These are phyloP conservation scores for Pterula multifida DNA, from an alignment of 1,284 basidiomycete genomes.

Conservation along the genomic window DNA sequence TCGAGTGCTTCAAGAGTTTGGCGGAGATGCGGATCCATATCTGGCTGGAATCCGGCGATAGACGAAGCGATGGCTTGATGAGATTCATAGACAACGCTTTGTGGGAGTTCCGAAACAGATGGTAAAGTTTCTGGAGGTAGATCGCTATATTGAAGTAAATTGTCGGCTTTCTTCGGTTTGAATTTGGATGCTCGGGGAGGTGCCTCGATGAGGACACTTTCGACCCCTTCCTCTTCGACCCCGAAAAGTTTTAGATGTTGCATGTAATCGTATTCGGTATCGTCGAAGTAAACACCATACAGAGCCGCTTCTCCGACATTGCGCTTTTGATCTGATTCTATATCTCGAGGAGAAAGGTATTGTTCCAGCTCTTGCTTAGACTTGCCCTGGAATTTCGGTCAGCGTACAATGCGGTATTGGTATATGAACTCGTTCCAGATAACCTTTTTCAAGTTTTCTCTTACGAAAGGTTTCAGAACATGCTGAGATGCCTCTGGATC, in stretches of 20 bases:
- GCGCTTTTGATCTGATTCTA: constrained; percentile 31
- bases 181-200: constrained; percentile 28
- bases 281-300: constrained; percentile 94
- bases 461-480: constrained; percentile 77
- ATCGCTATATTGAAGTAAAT: constrained; percentile 28
- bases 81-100: constrained; percentile 47
- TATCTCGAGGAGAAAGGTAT: constrained; percentile 45
- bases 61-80: constrained; percentile 71
- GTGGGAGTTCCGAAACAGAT: constrained; percentile 61
- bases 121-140: constrained; percentile 68
- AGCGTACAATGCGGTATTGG: constrained; percentile 5
- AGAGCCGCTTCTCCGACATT: constrained; percentile 79
- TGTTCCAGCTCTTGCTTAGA: constrained; percentile 64
- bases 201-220: constrained; percentile 67
- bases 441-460: constrained; percentile 64
- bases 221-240: constrained; percentile 61
- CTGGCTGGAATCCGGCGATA: constrained; percentile 84
- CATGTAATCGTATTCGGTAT: constrained; percentile 99
- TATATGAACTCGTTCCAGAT: constrained; percentile 10
- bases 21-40: constrained; percentile 93
- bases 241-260: constrained; percentile 83
- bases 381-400: constrained; percentile 62
- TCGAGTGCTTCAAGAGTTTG: constrained; percentile 93
- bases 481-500: constrained; percentile 84
- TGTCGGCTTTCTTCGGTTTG: constrained; percentile 26